Conservation (phyloP, 2,329 filamentous ascomycete genomes). For the Botrytis sinoallii region DNA sequence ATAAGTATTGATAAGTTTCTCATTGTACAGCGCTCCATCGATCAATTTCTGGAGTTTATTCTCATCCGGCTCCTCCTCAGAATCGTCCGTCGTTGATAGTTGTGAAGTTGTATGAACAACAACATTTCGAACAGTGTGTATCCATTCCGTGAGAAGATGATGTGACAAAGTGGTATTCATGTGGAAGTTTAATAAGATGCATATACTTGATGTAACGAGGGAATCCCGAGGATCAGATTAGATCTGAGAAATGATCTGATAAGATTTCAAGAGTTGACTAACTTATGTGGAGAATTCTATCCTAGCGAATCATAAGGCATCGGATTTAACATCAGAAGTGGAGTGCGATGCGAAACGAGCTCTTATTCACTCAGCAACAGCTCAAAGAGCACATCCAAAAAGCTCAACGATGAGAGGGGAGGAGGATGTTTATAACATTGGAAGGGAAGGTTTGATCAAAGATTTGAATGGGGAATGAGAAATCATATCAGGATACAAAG, state of each 20-base stretch:
- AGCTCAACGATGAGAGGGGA: background rate
- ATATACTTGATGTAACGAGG: background rate
- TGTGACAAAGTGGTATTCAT: conserved; percentile 2
- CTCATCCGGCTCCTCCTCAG: background rate
- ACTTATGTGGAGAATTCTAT: background rate
- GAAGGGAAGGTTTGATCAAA: background rate
- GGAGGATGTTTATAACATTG: background rate
- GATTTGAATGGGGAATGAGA: background rate
- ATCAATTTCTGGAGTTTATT: conserved; percentile 9
- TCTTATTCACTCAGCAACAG: background rate
- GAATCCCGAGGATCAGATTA: conserved; percentile 5
- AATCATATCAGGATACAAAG: background rate
- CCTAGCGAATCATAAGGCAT: background rate
- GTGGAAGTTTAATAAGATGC: background rate
- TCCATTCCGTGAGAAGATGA: background rate
- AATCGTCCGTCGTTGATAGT: background rate
- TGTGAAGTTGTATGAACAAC: background rate
- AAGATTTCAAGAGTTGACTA: background rate
- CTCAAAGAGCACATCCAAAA: background rate
- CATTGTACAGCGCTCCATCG: conserved; percentile 6
- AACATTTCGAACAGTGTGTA: background rate
- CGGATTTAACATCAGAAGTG: background rate
- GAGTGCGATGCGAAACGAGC: background rate
- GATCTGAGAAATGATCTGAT: conserved; percentile 11
- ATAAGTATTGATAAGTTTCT: conserved; percentile 12